A percentile compares a stretch with the other conserved stretches of the same genome.
Conservation (phyloP, 257 asterid genomes). For the Solanum chmielewskii region DNA sequence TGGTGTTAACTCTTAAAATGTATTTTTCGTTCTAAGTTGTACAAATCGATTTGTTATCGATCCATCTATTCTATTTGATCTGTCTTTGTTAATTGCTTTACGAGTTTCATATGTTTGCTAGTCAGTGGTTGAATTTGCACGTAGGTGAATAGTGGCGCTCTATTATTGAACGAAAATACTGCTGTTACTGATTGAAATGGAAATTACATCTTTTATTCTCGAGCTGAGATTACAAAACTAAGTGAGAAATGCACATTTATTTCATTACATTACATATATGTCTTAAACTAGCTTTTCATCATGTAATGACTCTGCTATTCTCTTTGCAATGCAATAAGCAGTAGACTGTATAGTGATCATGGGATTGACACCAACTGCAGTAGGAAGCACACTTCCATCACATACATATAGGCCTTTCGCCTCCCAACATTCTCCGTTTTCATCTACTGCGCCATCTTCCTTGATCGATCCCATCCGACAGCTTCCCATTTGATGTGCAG, state of each 20-base stretch:
- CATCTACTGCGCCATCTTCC: conserved; percentile 73
- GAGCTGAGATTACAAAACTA: neutral
- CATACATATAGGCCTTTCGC: conserved; percentile 73
- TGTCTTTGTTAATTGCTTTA: neutral
- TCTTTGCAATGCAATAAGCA: conserved; percentile 61
- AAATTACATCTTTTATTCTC: neutral
- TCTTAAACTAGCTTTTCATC: neutral
- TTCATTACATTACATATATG: neutral
- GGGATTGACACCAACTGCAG: conserved; percentile 79
- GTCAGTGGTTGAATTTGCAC: neutral
- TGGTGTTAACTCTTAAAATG: no score
- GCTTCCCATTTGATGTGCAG: conserved; percentile 95
- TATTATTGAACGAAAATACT: neutral
- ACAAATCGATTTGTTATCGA: neutral
- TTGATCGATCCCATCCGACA: conserved; percentile 61
- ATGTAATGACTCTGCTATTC: conserved; percentile 32
- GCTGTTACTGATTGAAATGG: neutral
- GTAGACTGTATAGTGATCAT: conserved; percentile 83
- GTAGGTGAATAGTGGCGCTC: neutral
- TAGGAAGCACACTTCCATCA: conserved; percentile 77
- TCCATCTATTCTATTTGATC: neutral
- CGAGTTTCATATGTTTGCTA: neutral
- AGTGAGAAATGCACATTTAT: neutral
- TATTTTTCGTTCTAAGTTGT: neutral
- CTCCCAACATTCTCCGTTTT: conserved; percentile 85